Evolutionary conservation across 1,284 basidiomycete species (phyloP).

Genomic region (Fomitopsis betulina): DNA sequence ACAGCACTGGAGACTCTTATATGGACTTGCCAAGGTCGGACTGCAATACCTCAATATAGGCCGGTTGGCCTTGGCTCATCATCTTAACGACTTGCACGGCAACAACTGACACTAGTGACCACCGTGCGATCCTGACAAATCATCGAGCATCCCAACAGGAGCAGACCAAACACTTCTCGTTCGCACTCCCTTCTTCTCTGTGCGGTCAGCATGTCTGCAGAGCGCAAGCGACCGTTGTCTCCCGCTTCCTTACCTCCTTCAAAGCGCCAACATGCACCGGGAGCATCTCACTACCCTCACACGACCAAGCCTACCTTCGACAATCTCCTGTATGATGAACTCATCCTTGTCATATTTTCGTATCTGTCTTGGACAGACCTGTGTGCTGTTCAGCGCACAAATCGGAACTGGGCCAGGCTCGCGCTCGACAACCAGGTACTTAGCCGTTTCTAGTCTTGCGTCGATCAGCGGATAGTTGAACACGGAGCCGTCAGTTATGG

Average conservation of each 20-base stretch:
- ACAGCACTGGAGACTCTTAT: too few relatives aligned
- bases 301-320: slow-evolving; percentile 40
- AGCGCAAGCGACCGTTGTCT: background rate
- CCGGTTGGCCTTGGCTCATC: too few relatives aligned
- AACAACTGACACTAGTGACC: too few relatives aligned
- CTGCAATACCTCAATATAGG: too few relatives aligned
- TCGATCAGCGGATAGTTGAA: slow-evolving; percentile 16
- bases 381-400: slow-evolving; percentile 58
- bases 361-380: slow-evolving; percentile 63
- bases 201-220: background rate
- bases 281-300: slow-evolving; percentile 3
- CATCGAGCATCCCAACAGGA: too few relatives aligned
- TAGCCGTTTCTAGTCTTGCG: slow-evolving; percentile 17
- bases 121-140: too few relatives aligned
- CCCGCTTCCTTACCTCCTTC: slow-evolving; percentile 46
- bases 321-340: slow-evolving; percentile 64
- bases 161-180: background rate
- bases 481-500: slow-evolving; percentile 42
- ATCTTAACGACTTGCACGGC: too few relatives aligned
- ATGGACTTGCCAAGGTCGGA: too few relatives aligned
- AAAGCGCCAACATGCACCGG: slow-evolving; percentile 46
- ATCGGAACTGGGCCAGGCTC: slow-evolving; percentile 61
- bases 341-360: slow-evolving; percentile 69
- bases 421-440: slow-evolving; percentile 53
- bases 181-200: background rate